phyloP scores from a whole-genome alignment of 495 filamentous ascomycete genomes.

The Bryoglossum gracile region DNA sequence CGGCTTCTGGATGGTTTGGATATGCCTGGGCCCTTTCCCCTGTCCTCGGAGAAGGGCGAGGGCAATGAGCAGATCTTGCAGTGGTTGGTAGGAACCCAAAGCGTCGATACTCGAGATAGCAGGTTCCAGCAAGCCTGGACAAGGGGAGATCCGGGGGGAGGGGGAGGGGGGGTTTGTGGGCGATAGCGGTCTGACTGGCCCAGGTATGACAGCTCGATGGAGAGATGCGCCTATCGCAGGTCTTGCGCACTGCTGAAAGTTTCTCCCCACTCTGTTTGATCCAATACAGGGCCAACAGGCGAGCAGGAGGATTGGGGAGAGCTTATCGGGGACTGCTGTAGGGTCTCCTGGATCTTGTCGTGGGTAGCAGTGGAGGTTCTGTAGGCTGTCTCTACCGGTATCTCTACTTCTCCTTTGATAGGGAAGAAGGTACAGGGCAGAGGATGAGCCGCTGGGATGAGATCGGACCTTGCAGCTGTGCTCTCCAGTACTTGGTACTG shows the following conservation, averaged over 20 bases:
- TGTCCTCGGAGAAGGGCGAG: conserved; percentile 23
- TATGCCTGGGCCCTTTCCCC: conserved; percentile 14
- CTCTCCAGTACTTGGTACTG: too few relatives aligned
- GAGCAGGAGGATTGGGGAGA: too few relatives aligned
- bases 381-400: not conserved
- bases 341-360: too few relatives aligned
- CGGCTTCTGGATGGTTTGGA: conserved; percentile 19
- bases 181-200: conserved; percentile 19
- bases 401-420: conserved; percentile 5
- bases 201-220: not conserved
- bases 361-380: too few relatives aligned
- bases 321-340: conserved; percentile 21
- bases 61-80: conserved; percentile 12
- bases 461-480: too few relatives aligned
- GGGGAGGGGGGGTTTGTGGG: conserved; percentile 7
- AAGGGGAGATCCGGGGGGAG: conserved; percentile 3
- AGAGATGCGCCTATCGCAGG: conserved; percentile 20
- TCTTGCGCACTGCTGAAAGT: not conserved
- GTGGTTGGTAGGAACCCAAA: not conserved
- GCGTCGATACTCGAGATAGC: conserved; percentile 9
- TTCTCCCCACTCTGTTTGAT: conserved; percentile 21
- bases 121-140: too few relatives aligned
- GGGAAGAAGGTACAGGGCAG: not conserved
- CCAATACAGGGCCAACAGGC: conserved; percentile 4
- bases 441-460: too few relatives aligned